Evolutionary conservation across 2,329 filamentous ascomycete species (phyloP), one percentile per base, ranked within the genome.

Genomic region (Penicillium vulpinum): DNA sequence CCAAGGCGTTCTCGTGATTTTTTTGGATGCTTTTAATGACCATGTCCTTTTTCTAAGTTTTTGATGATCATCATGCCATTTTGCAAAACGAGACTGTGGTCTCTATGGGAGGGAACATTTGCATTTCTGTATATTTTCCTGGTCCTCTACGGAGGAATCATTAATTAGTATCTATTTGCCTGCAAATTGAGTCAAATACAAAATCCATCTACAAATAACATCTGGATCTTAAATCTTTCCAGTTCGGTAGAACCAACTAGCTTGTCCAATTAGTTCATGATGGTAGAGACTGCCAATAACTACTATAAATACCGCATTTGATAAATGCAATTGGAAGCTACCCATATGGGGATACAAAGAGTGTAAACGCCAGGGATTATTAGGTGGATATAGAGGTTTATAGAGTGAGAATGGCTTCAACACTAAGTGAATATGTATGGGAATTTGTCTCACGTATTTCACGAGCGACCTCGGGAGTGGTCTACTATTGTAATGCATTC

Each of bases 1-100:
- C 58, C 55, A 59, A 52, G 64, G 62, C 64, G 64, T 66, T 60
- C 18, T 47, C 7, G 15, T 58, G 38, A 28, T 15, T 55, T 56
- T 50, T 56, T 52, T 56, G 43, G 39, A 46, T 51, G 52, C n/a
- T 50, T 54, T 59, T 60, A 44, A 59, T 46, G 61, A 60, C 54
- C 38, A 45, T 53, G 54, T 45, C 38, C 29, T 44, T 58, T 26
- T 13, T 6, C 22, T 41, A 8, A 26, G 29, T 6, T 52, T 60
- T 50, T 58, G 48, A 63, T 57, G 59, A 60, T 44, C 33, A 31
- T 31, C 29, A 60, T 48, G 44, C 41, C 35, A 44, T 46, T 46
- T 35, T 49, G 45, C 40, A 46, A 28, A 55, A 28, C 31, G 35
- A 40, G 40, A 40, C 28, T 41, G 18, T 13, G 7, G 35, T 56